Evolutionary conservation across 768 basidiomycete genomes (phyloP), one percentile per base, ranked within the genome.

Genomic region (Dentipellis sp.): DNA sequence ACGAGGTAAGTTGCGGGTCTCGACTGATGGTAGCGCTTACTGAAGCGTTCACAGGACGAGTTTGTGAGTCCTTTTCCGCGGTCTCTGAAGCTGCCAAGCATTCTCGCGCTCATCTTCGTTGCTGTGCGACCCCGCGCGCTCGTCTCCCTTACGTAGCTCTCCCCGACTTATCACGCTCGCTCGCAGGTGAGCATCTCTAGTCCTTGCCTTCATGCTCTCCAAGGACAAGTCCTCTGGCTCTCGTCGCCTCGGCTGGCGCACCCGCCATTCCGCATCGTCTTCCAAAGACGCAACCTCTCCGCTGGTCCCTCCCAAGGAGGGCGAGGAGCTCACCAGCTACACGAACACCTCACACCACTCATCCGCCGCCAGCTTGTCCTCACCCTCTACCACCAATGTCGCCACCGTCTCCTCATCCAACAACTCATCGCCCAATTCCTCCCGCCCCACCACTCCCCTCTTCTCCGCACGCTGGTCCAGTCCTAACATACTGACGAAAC

Each of bases 281-380:
- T 50, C 48, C 19, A 50, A n/a, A 23, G 48, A 50, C 19, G 58
- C 48, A 35, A 12, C 50, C 10, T 7, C 48, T 4, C 19, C 52
- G 34, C 64, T 71, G 2, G 63, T 61, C 46, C 56, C 67, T 12
- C 67, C 70, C 10, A 62, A 63, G 56, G 70, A 71, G 58, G 70
- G 70, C 52, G 65, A 66, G 29, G 65, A 66, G 57, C 65, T 67
- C 22, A 11, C 42, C 46, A 64, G 66, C 14, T 68, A 68, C 55
- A 61, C 62, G 10, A 58, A 54, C 60, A 61, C 52, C 37, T 63
- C 64, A 35, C 47, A 54, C 57, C 54, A 61, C 40, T 58, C 61
- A n/a, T 56, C 60, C 39, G 55, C 52, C 21, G 50, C 63, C 38
- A 59, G 60, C 11, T 56, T 66, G 9, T 59, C 61, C 16, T 59